Conservation (phyloP, 495 filamentous ascomycete species). For the Trichoderma orchidacearum region DNA sequence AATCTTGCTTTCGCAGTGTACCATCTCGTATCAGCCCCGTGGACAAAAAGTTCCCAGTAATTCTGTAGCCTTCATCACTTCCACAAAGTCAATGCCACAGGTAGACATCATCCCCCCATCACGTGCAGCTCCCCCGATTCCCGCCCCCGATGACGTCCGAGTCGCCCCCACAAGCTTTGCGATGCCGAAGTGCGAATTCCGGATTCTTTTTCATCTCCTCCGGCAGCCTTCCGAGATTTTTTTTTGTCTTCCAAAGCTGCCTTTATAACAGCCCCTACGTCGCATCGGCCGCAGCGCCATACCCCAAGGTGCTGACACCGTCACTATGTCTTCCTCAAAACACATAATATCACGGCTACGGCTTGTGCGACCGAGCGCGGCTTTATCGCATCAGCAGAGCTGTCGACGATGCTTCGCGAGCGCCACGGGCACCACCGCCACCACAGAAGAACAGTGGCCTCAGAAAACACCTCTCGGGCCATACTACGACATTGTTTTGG, state of each 20-base stretch:
- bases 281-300: not conserved
- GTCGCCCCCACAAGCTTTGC: not conserved
- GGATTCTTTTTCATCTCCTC: not conserved
- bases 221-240: not conserved
- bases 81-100: too few relatives aligned
- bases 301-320: not conserved
- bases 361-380: not conserved
- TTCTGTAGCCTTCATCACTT: too few relatives aligned
- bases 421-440: slow-evolving; percentile 7
- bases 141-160: slow-evolving; percentile 3
- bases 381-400: not conserved
- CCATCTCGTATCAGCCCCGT: too few relatives aligned
- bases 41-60: too few relatives aligned
- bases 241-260: not conserved
- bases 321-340: not conserved
- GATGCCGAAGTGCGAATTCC: not conserved
- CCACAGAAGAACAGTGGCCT: slow-evolving; percentile 1
- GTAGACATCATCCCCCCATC: too few relatives aligned
- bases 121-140: not conserved
- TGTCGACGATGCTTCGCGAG: slow-evolving; percentile 6
- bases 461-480: slow-evolving; percentile 22
- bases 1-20: too few relatives aligned
- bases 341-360: not conserved
- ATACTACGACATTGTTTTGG: slow-evolving; percentile 33
- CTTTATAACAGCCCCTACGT: not conserved